phyloP scores from a whole-genome alignment of 2,329 filamentous ascomycete species.

The Fusarium sp. region DNA sequence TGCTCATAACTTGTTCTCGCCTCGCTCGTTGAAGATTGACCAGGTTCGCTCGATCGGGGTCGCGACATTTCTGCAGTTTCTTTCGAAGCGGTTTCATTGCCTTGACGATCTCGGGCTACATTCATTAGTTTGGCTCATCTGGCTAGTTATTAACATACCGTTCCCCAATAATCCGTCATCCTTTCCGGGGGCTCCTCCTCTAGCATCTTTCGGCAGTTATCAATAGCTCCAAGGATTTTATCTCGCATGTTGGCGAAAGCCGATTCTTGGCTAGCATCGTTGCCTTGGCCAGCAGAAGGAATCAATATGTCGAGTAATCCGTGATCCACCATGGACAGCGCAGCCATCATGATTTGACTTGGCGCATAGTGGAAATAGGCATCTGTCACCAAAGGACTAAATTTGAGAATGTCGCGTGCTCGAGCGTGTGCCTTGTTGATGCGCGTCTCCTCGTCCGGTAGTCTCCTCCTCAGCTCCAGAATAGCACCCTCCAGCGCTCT shows the following conservation, averaged over 20 bases:
- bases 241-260: conserved; percentile 54
- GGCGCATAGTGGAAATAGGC: conserved; percentile 98
- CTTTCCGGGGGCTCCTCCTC: conserved; percentile 69
- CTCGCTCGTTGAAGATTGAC: conserved; percentile 76
- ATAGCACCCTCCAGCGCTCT: conserved; percentile 87
- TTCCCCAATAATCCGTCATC: conserved; percentile 67
- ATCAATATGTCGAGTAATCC: conserved; percentile 68
- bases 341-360: conserved; percentile 90
- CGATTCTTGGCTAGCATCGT: conserved; percentile 44
- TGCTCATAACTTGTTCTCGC: conserved; percentile 65
- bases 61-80: conserved; percentile 79
- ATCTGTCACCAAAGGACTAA: conserved; percentile 87
- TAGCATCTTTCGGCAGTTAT: conserved; percentile 67
- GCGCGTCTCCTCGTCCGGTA: conserved; percentile 68
- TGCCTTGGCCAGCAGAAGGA: conserved; percentile 54
- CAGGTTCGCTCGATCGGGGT: conserved; percentile 80
- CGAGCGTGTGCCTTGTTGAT: conserved; percentile 75
- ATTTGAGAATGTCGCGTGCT: conserved; percentile 80
- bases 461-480: conserved; percentile 81
- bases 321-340: conserved; percentile 80
- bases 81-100: conserved; percentile 70
- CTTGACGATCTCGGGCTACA: conserved; percentile 59
- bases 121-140: conserved; percentile 33
- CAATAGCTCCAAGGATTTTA: conserved; percentile 64
- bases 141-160: conserved; percentile 54